Conservation (phyloP, 140 eudicot genomes). For the Oenanthe javanica region DNA sequence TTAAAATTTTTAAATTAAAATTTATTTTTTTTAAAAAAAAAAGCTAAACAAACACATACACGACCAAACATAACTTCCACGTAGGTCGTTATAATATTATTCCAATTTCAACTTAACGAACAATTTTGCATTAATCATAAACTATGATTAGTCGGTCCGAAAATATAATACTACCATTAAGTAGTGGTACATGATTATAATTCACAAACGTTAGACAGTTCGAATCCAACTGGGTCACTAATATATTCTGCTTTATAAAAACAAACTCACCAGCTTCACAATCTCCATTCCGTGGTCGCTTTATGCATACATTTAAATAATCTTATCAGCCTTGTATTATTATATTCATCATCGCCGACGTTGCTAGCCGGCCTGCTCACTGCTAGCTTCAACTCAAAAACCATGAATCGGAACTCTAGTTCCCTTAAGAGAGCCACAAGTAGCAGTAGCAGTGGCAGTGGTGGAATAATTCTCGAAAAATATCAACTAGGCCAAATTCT, state of each 20-base stretch:
- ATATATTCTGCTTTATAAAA: not conserved
- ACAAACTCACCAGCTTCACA: slow-evolving; percentile 4
- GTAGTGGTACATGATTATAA: not conserved
- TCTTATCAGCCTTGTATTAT: not conserved
- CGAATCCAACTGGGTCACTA: not conserved
- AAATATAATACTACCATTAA: not conserved
- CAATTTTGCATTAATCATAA: not conserved
- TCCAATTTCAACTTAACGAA: no score
- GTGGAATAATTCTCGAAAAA: not conserved
- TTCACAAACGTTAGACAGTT: not conserved
- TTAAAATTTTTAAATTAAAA: no score
- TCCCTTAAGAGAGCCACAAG: not conserved
- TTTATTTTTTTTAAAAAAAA: no score
- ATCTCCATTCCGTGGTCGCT: not conserved
- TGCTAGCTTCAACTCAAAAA: not conserved
- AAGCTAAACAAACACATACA: no score
- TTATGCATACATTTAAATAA: not conserved
- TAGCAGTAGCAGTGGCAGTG: slow-evolving; percentile 7
- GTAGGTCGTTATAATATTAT: no score
- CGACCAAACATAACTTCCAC: no score
- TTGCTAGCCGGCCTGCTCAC: not conserved
- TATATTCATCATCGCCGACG: not conserved
- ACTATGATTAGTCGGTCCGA: not conserved
- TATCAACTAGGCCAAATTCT: slow-evolving; percentile 24
- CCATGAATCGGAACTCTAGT: not conserved